phyloP scores from a whole-genome alignment of 2,329 filamentous ascomycete genomes.

The Leptographium lundbergii region DNA sequence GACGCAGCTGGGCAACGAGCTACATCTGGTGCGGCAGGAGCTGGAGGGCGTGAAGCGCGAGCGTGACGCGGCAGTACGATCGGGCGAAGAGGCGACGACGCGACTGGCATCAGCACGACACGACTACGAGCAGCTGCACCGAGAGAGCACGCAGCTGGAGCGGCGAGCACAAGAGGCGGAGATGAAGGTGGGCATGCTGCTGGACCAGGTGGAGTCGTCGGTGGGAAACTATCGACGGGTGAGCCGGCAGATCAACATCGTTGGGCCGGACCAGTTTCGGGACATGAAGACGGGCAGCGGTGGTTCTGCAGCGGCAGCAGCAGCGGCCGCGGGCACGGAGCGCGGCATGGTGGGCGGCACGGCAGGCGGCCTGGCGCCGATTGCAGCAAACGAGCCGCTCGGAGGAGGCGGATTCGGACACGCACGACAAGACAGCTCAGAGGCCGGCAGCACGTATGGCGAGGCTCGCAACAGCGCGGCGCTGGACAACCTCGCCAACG shows the following conservation, averaged over 20 bases:
- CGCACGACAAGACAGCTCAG: slow-evolving; percentile 42
- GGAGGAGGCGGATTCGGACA: slow-evolving; percentile 18
- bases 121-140: slow-evolving; percentile 70
- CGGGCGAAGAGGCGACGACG: slow-evolving; percentile 37
- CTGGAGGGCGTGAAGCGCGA: slow-evolving; percentile 53
- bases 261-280: slow-evolving; percentile 32
- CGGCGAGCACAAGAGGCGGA: slow-evolving; percentile 80
- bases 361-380: neutral
- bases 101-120: slow-evolving; percentile 47
- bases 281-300: slow-evolving; percentile 12
- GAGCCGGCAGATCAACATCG: slow-evolving; percentile 43
- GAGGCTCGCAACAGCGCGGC: slow-evolving; percentile 50
- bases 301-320: neutral
- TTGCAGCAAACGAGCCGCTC: neutral
- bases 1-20: slow-evolving; percentile 55
- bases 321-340: neutral
- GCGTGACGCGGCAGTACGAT: slow-evolving; percentile 51
- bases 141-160: slow-evolving; percentile 72
- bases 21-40: slow-evolving; percentile 56
- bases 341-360: neutral
- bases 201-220: slow-evolving; percentile 87
- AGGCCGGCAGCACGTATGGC: slow-evolving; percentile 50
- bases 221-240: slow-evolving; percentile 89
- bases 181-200: slow-evolving; percentile 78
- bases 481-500: slow-evolving; percentile 80